Percentiles rank a stretch among this genome's conserved stretches.
Evolutionary conservation across 768 basidiomycete genomes (phyloP).

Genomic region (Dictyophora rubrovolvata): DNA sequence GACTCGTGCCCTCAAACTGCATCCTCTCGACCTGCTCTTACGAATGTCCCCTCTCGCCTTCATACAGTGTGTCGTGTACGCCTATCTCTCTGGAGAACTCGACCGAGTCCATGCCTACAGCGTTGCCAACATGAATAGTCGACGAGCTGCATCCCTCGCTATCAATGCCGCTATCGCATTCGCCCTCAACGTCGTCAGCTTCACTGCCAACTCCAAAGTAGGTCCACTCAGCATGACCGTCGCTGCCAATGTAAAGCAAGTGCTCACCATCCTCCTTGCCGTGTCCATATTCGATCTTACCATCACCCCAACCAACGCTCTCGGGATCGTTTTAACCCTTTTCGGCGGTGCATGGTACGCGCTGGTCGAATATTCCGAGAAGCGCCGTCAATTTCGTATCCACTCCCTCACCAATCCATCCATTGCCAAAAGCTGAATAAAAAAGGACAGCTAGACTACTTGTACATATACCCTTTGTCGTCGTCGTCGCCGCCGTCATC

Average conservation of each 20-base stretch:
- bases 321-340: conserved; percentile 80
- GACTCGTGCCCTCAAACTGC: conserved; percentile 27
- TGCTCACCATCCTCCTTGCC: conserved; percentile 76
- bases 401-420: not conserved
- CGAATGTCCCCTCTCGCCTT: conserved; percentile 91
- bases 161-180: conserved; percentile 86
- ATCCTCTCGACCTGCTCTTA: conserved; percentile 79
- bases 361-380: conserved; percentile 41
- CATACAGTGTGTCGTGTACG: conserved; percentile 72
- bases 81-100: conserved; percentile 74
- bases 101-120: conserved; percentile 43
- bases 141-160: conserved; percentile 43
- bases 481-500: not conserved
- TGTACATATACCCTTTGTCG: not conserved
- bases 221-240: conserved; percentile 89
- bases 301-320: conserved; percentile 67
- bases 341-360: conserved; percentile 80
- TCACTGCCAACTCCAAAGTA: conserved; percentile 89
- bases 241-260: conserved; percentile 89
- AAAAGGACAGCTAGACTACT: not conserved
- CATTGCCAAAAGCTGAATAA: not conserved
- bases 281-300: conserved; percentile 76
- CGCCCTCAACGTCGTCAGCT: conserved; percentile 85
- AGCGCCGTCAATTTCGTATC: conserved; percentile 7
- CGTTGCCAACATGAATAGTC: conserved; percentile 32